Evolutionary conservation across 768 basidiomycete genomes (phyloP), one percentile per base, ranked within the genome.

Genomic region (Floccularia luteovirens): DNA sequence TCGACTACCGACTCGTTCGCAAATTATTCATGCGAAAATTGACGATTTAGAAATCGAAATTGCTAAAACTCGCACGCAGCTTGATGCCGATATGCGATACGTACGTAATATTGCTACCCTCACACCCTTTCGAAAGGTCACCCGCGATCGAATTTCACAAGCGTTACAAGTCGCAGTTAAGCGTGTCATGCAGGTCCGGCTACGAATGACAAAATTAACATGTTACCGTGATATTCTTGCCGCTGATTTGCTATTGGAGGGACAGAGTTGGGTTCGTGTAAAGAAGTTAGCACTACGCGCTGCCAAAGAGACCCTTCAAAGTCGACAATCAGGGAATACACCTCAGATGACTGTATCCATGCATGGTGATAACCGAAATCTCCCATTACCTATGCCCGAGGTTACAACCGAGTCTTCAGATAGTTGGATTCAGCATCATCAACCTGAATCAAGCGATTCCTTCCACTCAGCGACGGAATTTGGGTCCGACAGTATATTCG

Each of bases 91-190:
- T 45, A 60, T 92, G 56, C 79, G 82, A 13, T 64, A 83, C 31
- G 75, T 84, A 16, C 81, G 86, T 30, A 94, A 93, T 51, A 70
- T 97, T 16, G 82, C 82, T 1, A 75, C 85, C 31, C 69, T 97
- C 27, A 84, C 89, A 12, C 93, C 96, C 2, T 93, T 98, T 58
- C 88, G 83, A 52, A 77, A 77, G 35, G 67, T 80, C 6, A 92
- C 92, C 3, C 77, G 92, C 34, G 86, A 90, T 45, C 75, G 81
- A 32, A 70, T 99, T 20, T 62, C 74, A 17, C 49, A 61, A 17
- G 69, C 79, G 2, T 64, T 92, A 13, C 77, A 79, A 48, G 63
- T 60, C 13, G 64, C 83, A 10, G 76, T 83, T 5, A 80, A 74
- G 52, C 72, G 75, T 28, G 62, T 98, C 36, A 75, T 73, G 50